Evolutionary conservation across 2,329 filamentous ascomycete genomes (phyloP).

Genomic region (Xylariaceae sp.): DNA sequence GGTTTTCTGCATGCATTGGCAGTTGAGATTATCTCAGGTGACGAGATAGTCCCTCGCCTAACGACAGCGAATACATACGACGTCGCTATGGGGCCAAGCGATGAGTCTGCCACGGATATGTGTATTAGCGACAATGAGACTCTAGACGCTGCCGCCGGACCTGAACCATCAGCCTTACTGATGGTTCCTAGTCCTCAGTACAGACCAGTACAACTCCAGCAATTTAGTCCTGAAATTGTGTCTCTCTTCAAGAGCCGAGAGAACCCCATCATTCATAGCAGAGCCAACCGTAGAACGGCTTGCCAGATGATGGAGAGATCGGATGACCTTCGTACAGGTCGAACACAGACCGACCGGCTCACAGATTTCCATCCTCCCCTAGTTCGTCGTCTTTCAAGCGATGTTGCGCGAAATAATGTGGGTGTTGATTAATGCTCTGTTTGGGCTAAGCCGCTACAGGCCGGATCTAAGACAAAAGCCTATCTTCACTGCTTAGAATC

Average conservation of each 20-base stretch:
- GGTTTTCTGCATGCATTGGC: slow-evolving; percentile 28
- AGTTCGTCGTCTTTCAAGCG: background rate
- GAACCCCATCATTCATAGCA: slow-evolving; percentile 31
- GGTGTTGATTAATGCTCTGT: background rate
- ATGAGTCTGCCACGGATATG: background rate
- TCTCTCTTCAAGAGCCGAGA: slow-evolving; percentile 28
- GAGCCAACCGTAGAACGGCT: slow-evolving; percentile 28
- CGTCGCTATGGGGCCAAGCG: background rate
- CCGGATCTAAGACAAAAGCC: background rate
- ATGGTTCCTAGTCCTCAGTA: slow-evolving; percentile 10
- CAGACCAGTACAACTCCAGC: slow-evolving; percentile 21
- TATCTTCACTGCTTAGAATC: too few species aligned
- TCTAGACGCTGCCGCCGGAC: background rate
- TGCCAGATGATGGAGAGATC: slow-evolving; percentile 28
- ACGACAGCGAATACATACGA: background rate
- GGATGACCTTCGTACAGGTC: background rate
- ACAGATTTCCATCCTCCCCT: background rate
- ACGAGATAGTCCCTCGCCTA: background rate
- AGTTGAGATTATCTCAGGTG: slow-evolving; percentile 13
- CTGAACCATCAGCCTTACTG: slow-evolving; percentile 1
- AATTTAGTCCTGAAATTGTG: slow-evolving; percentile 26
- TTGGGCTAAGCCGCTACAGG: background rate
- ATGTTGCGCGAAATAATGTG: background rate
- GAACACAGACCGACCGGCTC: background rate
- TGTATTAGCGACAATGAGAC: background rate